A percentile compares a stretch with the other conserved stretches of the same genome.
Evolutionary conservation across 768 basidiomycete genomes (phyloP).

Genomic region (Auricularia cornea): DNA sequence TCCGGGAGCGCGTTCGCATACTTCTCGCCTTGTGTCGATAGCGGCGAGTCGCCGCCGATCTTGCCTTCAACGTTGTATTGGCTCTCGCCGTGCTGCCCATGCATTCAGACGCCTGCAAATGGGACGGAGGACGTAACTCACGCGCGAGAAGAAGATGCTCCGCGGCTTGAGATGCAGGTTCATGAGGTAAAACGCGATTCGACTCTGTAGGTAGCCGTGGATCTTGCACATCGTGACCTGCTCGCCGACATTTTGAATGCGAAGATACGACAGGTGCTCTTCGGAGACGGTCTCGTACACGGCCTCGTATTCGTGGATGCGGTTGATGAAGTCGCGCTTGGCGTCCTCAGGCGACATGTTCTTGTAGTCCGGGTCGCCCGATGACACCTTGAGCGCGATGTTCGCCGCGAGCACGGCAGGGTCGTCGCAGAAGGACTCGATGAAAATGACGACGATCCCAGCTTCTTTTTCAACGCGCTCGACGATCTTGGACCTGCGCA

Average conservation of each 20-base stretch:
- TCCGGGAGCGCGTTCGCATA: constrained; percentile 83
- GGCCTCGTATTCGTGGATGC: constrained; percentile 89
- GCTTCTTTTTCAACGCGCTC: constrained; percentile 79
- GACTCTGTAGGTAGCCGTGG: constrained; percentile 90
- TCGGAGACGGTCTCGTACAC: constrained; percentile 95
- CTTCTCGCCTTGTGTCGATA: constrained; percentile 75
- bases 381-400: constrained; percentile 89
- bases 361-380: constrained; percentile 97
- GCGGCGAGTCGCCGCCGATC: constrained; percentile 92
- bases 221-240: constrained; percentile 82
- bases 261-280: constrained; percentile 79
- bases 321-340: constrained; percentile 78
- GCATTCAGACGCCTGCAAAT: constrained; percentile 6
- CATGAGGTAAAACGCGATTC: constrained; percentile 98
- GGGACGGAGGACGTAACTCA: constrained; percentile 30
- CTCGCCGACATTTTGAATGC: constrained; percentile 88
- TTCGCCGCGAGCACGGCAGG: constrained; percentile 92
- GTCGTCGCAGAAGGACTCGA: constrained; percentile 93
- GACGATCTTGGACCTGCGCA: constrained; percentile 66
- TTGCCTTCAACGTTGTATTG: constrained; percentile 94
- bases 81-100: constrained; percentile 85
- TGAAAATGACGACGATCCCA: constrained; percentile 81
- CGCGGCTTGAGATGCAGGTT: constrained; percentile 95
- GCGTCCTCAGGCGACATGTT: constrained; percentile 79
- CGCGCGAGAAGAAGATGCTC: constrained; percentile 92